Percentiles rank a stretch among this genome's conserved stretches.
These are phyloP conservation scores for Vitis riparia DNA, from an alignment of 164 flowering plant species.

Conservation along the genomic window DNA sequence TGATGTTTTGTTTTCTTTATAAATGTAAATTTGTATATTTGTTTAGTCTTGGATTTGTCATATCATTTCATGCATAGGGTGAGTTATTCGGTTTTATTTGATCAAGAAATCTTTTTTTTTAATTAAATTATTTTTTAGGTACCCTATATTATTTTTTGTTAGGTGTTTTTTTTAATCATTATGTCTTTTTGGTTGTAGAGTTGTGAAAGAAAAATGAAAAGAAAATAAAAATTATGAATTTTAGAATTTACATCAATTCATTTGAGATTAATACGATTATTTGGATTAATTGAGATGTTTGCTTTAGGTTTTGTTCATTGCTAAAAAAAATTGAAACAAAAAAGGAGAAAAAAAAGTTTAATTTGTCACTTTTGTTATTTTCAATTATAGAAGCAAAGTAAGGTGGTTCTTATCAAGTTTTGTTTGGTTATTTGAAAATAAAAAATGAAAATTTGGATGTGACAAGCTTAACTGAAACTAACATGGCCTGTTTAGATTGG, in stretches of 20 bases:
- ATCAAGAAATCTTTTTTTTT: not conserved
- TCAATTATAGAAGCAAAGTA: too few relatives aligned
- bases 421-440: not conserved
- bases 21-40: conserved; percentile 21
- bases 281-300: not conserved
- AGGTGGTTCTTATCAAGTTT: not conserved
- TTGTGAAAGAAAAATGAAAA: not conserved
- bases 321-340: too few relatives aligned
- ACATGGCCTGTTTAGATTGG: too few relatives aligned
- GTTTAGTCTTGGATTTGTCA: conserved; percentile 35
- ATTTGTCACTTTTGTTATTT: too few relatives aligned
- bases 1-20: conserved; percentile 2
- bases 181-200: not conserved
- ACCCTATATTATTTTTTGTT: too few relatives aligned
- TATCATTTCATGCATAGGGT: conserved; percentile 53
- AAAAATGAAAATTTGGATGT: not conserved
- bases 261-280: not conserved
- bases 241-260: not conserved
- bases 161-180: not conserved
- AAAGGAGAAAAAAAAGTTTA: too few relatives aligned
- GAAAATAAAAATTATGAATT: not conserved
- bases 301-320: too few relatives aligned
- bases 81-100: conserved; percentile 15
- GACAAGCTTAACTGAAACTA: not conserved
- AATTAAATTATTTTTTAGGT: too few relatives aligned